Percentiles rank a stretch among this genome's conserved stretches.
These are phyloP conservation scores for Rhodocollybia butyracea DNA, from an alignment of 768 basidiomycete genomes.

Conservation along the genomic window DNA sequence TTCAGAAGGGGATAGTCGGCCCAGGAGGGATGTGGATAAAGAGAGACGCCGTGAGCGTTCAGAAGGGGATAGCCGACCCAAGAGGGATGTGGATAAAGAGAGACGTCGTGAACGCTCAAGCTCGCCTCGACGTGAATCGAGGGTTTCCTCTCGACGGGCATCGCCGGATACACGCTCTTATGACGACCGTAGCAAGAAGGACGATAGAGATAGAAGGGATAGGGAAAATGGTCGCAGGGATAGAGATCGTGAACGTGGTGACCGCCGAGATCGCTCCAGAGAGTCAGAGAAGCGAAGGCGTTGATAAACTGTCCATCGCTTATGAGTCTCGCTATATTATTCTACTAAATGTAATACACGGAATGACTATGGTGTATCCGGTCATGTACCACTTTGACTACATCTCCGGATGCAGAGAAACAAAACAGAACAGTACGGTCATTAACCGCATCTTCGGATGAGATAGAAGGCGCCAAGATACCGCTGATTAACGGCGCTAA, in stretches of 20 bases:
- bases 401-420: too few species aligned
- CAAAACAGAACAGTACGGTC: too few species aligned
- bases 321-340: neutral
- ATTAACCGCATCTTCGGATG: too few species aligned
- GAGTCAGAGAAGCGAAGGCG: neutral
- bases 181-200: slow-evolving; percentile 30
- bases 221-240: neutral
- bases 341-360: too few species aligned
- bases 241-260: neutral
- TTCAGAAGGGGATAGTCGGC: slow-evolving; percentile 15
- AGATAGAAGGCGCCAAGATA: too few species aligned
- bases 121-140: slow-evolving; percentile 36
- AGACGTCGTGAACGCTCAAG: slow-evolving; percentile 30
- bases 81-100: slow-evolving; percentile 10
- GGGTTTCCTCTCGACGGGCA: slow-evolving; percentile 42
- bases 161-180: slow-evolving; percentile 39
- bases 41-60: too few species aligned
- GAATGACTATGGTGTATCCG: too few species aligned
- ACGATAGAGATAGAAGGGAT: slow-evolving; percentile 25
- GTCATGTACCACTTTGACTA: too few species aligned
- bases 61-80: slow-evolving; percentile 14
- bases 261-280: neutral
- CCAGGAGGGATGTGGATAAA: slow-evolving; percentile 8
- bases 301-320: neutral
- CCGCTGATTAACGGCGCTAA: too few species aligned